A percentile compares a stretch with the other conserved stretches of the same genome.
Conservation (phyloP, 179 eudicot species). For the Drosera spatulata region DNA sequence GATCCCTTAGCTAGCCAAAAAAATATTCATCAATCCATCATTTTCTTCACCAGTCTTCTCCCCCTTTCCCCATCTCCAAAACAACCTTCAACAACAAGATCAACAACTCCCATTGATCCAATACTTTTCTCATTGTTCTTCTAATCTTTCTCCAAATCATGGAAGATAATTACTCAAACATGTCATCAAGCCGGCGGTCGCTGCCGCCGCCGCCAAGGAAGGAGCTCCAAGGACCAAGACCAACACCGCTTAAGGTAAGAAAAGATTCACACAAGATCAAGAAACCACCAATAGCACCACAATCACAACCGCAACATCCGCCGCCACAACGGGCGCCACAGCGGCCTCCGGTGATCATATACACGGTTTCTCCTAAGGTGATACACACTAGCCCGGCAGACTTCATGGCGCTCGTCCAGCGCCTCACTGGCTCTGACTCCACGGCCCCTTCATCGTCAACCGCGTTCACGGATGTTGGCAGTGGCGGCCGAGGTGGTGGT, state of each 20-base stretch:
- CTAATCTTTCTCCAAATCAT: too few species aligned
- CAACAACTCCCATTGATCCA: too few species aligned
- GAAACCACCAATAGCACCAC: slow-evolving; percentile 57
- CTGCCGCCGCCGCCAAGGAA: slow-evolving; percentile 21
- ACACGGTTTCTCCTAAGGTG: slow-evolving; percentile 82
- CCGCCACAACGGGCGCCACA: slow-evolving; percentile 20
- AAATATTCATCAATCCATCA: too few species aligned
- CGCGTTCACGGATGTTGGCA: slow-evolving; percentile 5
- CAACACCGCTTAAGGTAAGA: slow-evolving; percentile 63
- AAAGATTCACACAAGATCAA: slow-evolving; percentile 74
- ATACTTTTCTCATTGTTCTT: too few species aligned
- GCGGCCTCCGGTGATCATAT: slow-evolving; percentile 66
- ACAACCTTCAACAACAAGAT: too few species aligned
- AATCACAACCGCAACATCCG: slow-evolving; percentile 11
- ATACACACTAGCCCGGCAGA: slow-evolving; percentile 80
- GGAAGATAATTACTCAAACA: too few species aligned
- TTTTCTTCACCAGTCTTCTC: too few species aligned
- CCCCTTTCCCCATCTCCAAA: too few species aligned
- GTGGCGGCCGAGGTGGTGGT: slow-evolving; percentile 5
- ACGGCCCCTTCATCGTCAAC: slow-evolving; percentile 16
- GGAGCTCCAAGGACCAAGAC: slow-evolving; percentile 81
- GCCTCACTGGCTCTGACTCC: slow-evolving; percentile 57
- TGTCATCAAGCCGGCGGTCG: too few species aligned
- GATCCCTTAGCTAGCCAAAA: too few species aligned
- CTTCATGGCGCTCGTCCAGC: slow-evolving; percentile 81